Evolutionary conservation across 2,329 filamentous ascomycete genomes (phyloP), one percentile per base, ranked within the genome.

Genomic region (Fusarium abutilonis): DNA sequence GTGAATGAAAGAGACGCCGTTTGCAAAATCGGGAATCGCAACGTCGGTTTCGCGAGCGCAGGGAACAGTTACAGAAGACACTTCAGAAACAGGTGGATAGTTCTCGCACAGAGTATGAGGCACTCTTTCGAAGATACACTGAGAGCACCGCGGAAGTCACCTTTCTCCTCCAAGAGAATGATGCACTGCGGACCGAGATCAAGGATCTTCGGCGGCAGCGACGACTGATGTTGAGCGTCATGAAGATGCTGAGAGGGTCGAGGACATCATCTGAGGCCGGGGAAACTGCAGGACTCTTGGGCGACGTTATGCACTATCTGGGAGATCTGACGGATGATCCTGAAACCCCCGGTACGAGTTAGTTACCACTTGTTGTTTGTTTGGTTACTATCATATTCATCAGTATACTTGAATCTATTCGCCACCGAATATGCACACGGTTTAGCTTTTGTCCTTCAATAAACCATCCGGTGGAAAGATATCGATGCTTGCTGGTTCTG

Each of bases 31-130:
- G 52, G 40, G 40, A 56, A 45, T 48, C 52, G 1, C 52, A 56
- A 29, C 52, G 52, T 29, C 52, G 52, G 17, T 56, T 56, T 46
- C 52, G 52, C 9, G 46, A 50, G 14, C 52, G 52, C 40, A 56
- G 44, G 31, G 52, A 56, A 6, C 40, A 41, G 26, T 14, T 56
- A 28, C 46, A 56, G 17, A 44, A 45, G 46, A 45, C 45, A 26
- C 46, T 56, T 14, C 45, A 51, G 28, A 39, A 50, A 23, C 42
- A 51, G 21, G 28, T 45, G 14, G 34, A 56, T 6, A 34, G 50
- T 34, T 41, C 47, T 15, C 52, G 41, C 26, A n/a, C 41, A 28
- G 46, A 56, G 34, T 45, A 35, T 11, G 29, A 45, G 45, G 41
- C 46, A 28, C 46, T 56, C 11, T 35, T 39, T 9, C 38, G 49